Conservation (phyloP, 2,329 filamentous ascomycete species). For the Aureobasidium leucospermi region DNA sequence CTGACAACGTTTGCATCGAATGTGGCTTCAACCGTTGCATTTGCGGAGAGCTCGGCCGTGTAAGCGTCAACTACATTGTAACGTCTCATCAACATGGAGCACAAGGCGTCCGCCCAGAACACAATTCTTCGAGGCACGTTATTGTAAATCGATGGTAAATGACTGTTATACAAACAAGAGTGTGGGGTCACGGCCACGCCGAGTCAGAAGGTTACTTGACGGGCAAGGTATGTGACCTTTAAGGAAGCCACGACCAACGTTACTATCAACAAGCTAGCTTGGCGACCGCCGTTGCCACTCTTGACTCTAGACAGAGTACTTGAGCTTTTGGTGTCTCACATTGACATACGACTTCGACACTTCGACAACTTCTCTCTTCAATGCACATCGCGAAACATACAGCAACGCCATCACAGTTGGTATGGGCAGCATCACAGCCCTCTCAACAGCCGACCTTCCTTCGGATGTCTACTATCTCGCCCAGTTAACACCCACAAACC, state of each 20-base stretch:
- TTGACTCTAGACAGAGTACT: background rate
- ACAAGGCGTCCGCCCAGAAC: background rate
- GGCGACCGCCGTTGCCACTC: background rate
- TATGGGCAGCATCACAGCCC: background rate
- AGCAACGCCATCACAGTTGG: background rate
- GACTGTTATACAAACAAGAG: background rate
- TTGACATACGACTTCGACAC: background rate
- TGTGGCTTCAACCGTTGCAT: background rate
- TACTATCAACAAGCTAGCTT: background rate
- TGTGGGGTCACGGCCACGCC: background rate
- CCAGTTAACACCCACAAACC: background rate
- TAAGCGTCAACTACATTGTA: background rate
- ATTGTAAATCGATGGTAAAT: background rate
- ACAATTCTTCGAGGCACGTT: background rate
- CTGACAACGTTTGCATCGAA: conserved; percentile 8
- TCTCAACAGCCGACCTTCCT: background rate
- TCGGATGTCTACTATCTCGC: conserved; percentile 1
- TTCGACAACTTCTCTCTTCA: background rate
- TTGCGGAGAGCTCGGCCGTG: background rate
- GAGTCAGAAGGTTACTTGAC: background rate
- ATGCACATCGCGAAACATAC: background rate
- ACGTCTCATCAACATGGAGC: background rate
- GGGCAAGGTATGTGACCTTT: background rate
- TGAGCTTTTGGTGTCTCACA: background rate
- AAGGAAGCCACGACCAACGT: background rate